Percentiles rank a stretch among this genome's conserved stretches.
Conservation (phyloP, 2,329 filamentous ascomycete genomes). For the Colletotrichum higginsianum region DNA sequence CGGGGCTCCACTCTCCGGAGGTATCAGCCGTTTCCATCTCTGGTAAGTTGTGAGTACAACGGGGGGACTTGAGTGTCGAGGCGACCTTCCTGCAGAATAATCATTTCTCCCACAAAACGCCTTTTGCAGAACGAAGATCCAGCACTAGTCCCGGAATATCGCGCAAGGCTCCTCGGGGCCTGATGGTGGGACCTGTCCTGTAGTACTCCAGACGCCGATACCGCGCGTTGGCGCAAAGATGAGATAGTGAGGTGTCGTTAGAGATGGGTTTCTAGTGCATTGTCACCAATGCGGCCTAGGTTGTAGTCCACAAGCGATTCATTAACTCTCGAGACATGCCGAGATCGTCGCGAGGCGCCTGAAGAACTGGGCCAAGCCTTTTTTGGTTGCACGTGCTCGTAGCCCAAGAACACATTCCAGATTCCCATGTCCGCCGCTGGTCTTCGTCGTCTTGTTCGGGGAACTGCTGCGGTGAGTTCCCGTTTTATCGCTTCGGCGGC, state of each 20-base stretch:
- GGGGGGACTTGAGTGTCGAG: background rate
- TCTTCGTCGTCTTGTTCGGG: background rate
- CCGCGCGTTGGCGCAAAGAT: background rate
- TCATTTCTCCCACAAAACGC: background rate
- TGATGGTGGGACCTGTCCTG: background rate
- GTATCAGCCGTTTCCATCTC: background rate
- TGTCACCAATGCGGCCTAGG: background rate
- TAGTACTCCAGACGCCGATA: background rate
- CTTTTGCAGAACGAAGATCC: background rate
- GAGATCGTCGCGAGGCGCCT: background rate
- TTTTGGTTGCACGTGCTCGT: too few species aligned
- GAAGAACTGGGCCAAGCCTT: background rate
- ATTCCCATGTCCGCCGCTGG: background rate
- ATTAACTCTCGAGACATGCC: background rate
- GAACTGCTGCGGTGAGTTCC: background rate
- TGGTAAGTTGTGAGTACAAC: background rate
- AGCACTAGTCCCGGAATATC: too few species aligned
- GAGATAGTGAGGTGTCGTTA: too few species aligned
- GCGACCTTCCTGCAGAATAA: background rate
- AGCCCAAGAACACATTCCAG: background rate
- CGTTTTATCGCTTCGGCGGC: slow-evolving; percentile 43
- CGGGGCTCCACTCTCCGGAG: background rate
- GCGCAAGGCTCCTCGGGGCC: background rate
- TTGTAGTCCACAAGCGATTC: background rate
- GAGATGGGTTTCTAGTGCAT: background rate